Evolutionary conservation across 768 basidiomycete species (phyloP).

Genomic region (Tulasnella sp.): DNA sequence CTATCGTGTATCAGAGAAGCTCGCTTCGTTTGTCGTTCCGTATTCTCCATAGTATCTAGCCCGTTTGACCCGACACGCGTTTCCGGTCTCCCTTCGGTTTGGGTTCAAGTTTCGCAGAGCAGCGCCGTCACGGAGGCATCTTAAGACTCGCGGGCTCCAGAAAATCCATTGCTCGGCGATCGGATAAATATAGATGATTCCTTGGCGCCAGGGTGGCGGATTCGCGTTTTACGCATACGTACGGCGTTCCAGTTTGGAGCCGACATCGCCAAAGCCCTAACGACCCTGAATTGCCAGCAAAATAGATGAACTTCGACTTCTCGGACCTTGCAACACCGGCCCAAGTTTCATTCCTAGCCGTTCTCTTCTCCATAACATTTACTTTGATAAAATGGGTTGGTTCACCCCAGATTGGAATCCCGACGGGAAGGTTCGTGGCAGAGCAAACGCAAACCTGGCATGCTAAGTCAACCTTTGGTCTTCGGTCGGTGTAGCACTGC

Average conservation of each 20-base stretch:
- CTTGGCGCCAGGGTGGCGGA: too few species aligned
- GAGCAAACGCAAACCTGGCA: neutral
- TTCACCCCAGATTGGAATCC: slow-evolving; percentile 53
- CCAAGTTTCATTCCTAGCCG: neutral
- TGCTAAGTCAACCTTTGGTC: neutral
- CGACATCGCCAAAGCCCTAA: neutral
- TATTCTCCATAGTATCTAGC: too few species aligned
- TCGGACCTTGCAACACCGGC: neutral
- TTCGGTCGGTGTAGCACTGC: slow-evolving; percentile 59
- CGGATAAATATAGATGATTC: too few species aligned
- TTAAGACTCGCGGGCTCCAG: too few species aligned
- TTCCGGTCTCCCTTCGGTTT: too few species aligned
- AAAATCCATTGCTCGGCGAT: too few species aligned
- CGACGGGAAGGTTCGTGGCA: slow-evolving; percentile 48
- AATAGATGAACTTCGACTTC: neutral
- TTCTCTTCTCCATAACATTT: neutral
- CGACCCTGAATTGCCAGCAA: neutral
- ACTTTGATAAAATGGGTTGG: slow-evolving; percentile 10
- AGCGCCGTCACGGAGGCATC: too few species aligned
- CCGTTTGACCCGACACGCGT: too few species aligned
- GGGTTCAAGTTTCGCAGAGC: too few species aligned
- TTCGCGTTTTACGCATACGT: neutral
- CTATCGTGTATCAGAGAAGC: too few species aligned
- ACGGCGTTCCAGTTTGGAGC: neutral
- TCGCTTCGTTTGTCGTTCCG: too few species aligned